A percentile compares a stretch with the other conserved stretches of the same genome.
phyloP scores from a whole-genome alignment of 2,329 filamentous ascomycete species.

The Leptographium galeiforme region DNA sequence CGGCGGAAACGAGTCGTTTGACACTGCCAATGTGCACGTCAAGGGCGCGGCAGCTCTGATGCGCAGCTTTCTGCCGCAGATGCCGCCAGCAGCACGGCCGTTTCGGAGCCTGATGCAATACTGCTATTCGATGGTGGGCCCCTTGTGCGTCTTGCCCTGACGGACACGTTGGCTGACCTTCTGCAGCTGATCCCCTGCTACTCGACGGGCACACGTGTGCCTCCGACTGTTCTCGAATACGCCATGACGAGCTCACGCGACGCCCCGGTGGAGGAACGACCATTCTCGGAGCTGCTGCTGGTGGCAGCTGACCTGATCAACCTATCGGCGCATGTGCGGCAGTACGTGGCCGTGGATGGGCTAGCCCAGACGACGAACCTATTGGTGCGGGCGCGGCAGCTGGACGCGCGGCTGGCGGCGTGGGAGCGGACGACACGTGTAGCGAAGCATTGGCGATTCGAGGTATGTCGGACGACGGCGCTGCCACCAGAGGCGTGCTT shows the following conservation, averaged over 20 bases:
- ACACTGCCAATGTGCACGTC: conserved; percentile 43
- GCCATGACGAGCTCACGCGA: conserved; percentile 22
- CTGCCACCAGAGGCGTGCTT: conserved; percentile 31
- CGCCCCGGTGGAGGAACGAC: conserved; percentile 22
- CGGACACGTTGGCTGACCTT: not conserved
- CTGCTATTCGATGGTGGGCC: conserved; percentile 39
- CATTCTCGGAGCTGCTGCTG: conserved; percentile 25
- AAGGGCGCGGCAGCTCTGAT: conserved; percentile 47
- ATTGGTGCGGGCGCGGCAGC: conserved; percentile 24
- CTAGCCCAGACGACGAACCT: conserved; percentile 19
- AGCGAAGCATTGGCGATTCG: conserved; percentile 22
- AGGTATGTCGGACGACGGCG: conserved; percentile 16
- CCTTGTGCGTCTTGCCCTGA: not conserved
- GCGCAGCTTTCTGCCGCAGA: conserved; percentile 28
- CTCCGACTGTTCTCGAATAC: conserved; percentile 28
- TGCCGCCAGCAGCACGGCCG: conserved; percentile 25
- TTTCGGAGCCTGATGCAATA: conserved; percentile 40
- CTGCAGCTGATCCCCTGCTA: conserved; percentile 29
- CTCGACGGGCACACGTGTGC: conserved; percentile 24
- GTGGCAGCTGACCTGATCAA: conserved; percentile 27
- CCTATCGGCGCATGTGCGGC: conserved; percentile 22
- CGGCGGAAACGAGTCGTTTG: conserved; percentile 30
- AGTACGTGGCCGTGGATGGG: conserved; percentile 23
- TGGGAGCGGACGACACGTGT: conserved; percentile 23
- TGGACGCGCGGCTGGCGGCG: conserved; percentile 25